phyloP scores from a whole-genome alignment of 2,329 filamentous ascomycete species.

The Colletotrichum sp. region DNA sequence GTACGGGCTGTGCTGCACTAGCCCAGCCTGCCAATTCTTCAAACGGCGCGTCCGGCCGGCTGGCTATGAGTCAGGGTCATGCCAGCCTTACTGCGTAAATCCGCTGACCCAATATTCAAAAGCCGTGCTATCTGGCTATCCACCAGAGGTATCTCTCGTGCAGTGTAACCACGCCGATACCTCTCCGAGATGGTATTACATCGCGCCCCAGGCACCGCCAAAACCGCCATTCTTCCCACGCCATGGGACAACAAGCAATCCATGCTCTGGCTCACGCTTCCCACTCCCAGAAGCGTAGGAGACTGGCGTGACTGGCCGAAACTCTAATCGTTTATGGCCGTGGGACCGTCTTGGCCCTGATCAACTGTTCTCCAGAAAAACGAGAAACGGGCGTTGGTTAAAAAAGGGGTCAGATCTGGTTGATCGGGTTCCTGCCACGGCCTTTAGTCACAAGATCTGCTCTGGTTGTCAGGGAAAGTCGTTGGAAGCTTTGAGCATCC shows the following conservation, averaged over 20 bases:
- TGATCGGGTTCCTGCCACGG: neutral
- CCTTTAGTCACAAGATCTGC: neutral
- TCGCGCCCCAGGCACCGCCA: neutral
- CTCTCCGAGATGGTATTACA: neutral
- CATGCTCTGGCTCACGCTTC: neutral
- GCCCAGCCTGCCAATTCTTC: constrained; percentile 5
- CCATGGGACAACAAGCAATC: neutral
- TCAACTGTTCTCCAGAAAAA: neutral
- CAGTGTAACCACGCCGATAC: neutral
- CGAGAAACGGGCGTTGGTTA: neutral
- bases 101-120: neutral
- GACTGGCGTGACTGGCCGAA: neutral
- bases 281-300: neutral
- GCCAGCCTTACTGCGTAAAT: neutral
- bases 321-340: neutral
- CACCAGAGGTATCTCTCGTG: neutral
- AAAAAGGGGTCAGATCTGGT: neutral
- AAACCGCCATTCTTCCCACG: neutral
- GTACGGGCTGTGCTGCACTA: neutral
- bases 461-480: neutral
- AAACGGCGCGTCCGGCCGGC: constrained; percentile 10
- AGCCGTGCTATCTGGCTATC: neutral
- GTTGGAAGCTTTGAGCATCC: neutral
- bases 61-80: constrained; percentile 11
- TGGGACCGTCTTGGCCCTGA: neutral